Evolutionary conservation across 2,329 filamentous ascomycete genomes (phyloP), one percentile per base, ranked within the genome.

Genomic region (Beauveria sp.): DNA sequence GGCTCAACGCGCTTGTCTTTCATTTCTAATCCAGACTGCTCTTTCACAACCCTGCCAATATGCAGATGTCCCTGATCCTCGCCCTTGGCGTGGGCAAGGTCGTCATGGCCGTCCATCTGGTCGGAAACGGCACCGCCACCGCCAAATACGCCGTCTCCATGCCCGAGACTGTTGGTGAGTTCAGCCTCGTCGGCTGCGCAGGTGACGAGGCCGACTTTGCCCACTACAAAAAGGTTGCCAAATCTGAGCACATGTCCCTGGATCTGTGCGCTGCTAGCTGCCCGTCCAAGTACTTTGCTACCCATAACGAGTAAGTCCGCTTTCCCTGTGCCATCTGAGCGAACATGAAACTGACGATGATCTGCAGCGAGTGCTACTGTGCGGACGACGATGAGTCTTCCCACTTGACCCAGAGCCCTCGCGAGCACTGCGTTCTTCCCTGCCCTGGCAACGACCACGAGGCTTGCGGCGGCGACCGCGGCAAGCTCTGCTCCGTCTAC

Each of bases 11-110:
- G 67, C 66, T 63, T 45, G 66, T 60, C 66, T 63, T 65, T 70
- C 66, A 62, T 54, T 50, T 63, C 65, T 64, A 42, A 54, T 10
- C 42, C 28, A 26, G 49, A 20, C 26, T 42, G 50, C 52, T n/a
- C 14, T 40, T 26, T 7, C 5, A 12, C n/a, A 45, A 18, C 20
- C 22, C 53, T 53, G 57, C 57, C 52, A 64, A 42, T 16, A 74
- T 74, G 72, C 71, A 69, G 65, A 71, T 66, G 65, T 65, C 70
- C 53, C 53, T 66, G 58, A 50, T 73, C 46, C 59, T 71, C 55
- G 69, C 70, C 65, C 63, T 73, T 9, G 72, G 70, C 66, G 68
- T 68, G 63, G 67, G 67, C 67, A 69, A 71, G 46, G 49, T 71
- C 63, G 71, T 65, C 60, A 56, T 68, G 53, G 72, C 71, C 50